Base-by-base conservation (phyloP, 2,329 filamentous ascomycete species). In the Annulohypoxylon truncatum region DNA sequence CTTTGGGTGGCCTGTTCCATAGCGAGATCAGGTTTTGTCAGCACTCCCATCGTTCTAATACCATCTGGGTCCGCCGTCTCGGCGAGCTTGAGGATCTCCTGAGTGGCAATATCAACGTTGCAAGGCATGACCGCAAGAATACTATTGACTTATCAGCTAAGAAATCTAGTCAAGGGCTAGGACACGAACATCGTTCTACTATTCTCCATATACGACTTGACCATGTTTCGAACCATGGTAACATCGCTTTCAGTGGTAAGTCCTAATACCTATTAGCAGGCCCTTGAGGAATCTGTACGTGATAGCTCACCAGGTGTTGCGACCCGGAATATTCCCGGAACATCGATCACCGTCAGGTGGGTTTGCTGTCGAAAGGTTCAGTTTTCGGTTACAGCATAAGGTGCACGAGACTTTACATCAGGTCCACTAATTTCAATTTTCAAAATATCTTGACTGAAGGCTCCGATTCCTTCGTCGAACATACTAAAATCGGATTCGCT, bases 1-100 rank as follows among this genome's bases (percentile, higher is more conserved):
- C 74, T 67, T 20, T 80, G 74, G 0, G 75, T 79, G 0, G 76
- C 77, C 0, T 72, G 56, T 50, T 85, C 82, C 0, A 62, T 68
- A 0, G 83, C 81, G 0, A 88, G 76, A 57, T 91, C 87, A 0
- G 87, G 84, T 68, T 90, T 90, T 0, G 88, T 90, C 0, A 90
- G 77, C 0, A 85, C 80, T 0, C 81, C 82, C 6, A 86, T 72
- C 0, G 83, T 86, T 0, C 83, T 68, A 3, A 73, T 66, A 0
- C 83, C 82, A 0, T 77, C 58, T 0, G 79, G 78, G 10, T 86
- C 84, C 0, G 63, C 77, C 0, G 76, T 74, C 1, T 77, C 74
- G 0, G 80, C 79, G 1, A 77, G 73, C 0, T 76, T 75, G 0
- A 83, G 56, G 5, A 82, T 81, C 44, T 79, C 79, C 13, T 82